Conservation (phyloP, 768 basidiomycete species). For the Leccinum subgranulosum region DNA sequence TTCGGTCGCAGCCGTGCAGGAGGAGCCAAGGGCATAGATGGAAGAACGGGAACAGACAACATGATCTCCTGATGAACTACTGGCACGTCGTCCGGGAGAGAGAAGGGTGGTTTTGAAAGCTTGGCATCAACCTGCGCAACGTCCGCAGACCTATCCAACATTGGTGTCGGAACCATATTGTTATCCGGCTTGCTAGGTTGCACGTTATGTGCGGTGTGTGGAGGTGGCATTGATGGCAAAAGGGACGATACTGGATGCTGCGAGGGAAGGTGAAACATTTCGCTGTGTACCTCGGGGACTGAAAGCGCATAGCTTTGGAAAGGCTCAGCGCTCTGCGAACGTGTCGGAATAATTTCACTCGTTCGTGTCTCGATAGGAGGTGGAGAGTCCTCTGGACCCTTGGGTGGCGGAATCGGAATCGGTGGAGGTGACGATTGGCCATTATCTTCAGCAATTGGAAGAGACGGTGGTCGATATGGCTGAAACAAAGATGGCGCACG, state of each 20-base stretch:
- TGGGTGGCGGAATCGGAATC: slow-evolving; percentile 28
- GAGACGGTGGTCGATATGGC: slow-evolving; percentile 22
- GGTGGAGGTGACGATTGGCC: slow-evolving; percentile 29
- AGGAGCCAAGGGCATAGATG: slow-evolving; percentile 9
- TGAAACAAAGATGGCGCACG: slow-evolving; percentile 25
- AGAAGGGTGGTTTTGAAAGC: neutral
- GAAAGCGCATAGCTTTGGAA: neutral
- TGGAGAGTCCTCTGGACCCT: slow-evolving; percentile 20
- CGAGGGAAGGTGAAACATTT: slow-evolving; percentile 24
- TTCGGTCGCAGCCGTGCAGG: slow-evolving; percentile 20
- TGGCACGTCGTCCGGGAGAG: slow-evolving; percentile 7
- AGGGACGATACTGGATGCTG: neutral
- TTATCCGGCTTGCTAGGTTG: slow-evolving; percentile 8
- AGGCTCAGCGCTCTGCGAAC: slow-evolving; percentile 9
- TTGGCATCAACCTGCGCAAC: slow-evolving; percentile 6
- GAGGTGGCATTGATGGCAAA: neutral
- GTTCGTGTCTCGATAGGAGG: slow-evolving; percentile 22
- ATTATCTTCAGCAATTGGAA: slow-evolving; percentile 10
- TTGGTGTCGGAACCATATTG: neutral
- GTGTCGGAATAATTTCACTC: slow-evolving; percentile 26
- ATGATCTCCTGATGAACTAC: slow-evolving; percentile 12
- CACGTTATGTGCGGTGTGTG: slow-evolving; percentile 2
- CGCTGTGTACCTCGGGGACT: slow-evolving; percentile 18
- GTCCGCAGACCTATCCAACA: neutral
- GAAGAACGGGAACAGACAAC: slow-evolving; percentile 2